Percentiles rank a stretch among this genome's conserved stretches.
Conservation (phyloP, 1,139 yeast genomes). For the Yamadazyma conglobata region DNA sequence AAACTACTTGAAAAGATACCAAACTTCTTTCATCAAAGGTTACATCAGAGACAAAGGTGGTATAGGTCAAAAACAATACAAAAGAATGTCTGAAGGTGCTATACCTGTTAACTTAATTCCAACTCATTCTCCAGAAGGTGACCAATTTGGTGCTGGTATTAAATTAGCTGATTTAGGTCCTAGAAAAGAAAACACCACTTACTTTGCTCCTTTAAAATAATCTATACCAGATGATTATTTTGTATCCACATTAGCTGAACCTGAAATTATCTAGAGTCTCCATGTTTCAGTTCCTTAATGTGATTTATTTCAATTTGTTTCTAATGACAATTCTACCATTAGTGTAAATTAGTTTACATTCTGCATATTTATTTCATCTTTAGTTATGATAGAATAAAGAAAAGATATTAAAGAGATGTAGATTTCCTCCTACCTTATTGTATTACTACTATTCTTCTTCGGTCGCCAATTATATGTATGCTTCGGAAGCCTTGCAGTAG, state of each 20-base stretch:
- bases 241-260: no score
- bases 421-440: no score
- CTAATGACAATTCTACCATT: no score
- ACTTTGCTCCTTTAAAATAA: conserved; percentile 35
- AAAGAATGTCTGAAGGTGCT: conserved; percentile 29
- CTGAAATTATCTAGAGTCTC: no score
- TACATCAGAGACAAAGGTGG: conserved; percentile 48
- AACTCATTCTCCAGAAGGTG: conserved; percentile 41
- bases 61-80: conserved; percentile 42
- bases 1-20: conserved; percentile 37
- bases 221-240: no score
- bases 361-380: conserved; percentile 9
- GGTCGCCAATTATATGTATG: no score
- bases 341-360: conserved; percentile 9
- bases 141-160: conserved; percentile 46
- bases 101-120: conserved; percentile 37
- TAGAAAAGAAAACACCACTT: conserved; percentile 41
- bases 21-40: conserved; percentile 41
- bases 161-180: conserved; percentile 45
- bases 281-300: no score
- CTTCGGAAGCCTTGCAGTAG: no score
- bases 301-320: no score
- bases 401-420: no score
- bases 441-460: no score
- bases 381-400: no score